phyloP scores from a whole-genome alignment of 2,329 filamentous ascomycete genomes.

The Xylariales sp. region DNA sequence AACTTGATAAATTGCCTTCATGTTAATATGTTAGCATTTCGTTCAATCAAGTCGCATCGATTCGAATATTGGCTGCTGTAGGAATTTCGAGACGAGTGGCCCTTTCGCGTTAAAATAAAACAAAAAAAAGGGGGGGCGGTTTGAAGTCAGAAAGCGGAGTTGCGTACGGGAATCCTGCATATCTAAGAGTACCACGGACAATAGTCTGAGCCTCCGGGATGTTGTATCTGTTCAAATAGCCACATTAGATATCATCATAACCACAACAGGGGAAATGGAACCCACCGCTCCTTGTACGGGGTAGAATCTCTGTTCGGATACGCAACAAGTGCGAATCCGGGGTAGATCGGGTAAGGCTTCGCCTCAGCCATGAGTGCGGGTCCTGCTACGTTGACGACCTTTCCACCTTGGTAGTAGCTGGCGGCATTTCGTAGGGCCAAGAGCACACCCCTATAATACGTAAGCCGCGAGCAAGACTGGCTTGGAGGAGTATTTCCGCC shows the following conservation, averaged over 20 bases:
- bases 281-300: slow-evolving; percentile 78
- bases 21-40: slow-evolving; percentile 11
- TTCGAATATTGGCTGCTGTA: background rate
- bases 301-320: slow-evolving; percentile 95
- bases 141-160: background rate
- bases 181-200: slow-evolving; percentile 82
- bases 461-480: slow-evolving; percentile 2
- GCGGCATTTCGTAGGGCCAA: slow-evolving; percentile 89
- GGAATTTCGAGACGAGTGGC: background rate
- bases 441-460: slow-evolving; percentile 75
- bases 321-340: slow-evolving; percentile 82
- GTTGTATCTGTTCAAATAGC: slow-evolving; percentile 64
- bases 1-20: slow-evolving; percentile 79
- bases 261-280: background rate
- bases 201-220: slow-evolving; percentile 93
- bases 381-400: slow-evolving; percentile 71
- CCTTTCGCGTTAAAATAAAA: background rate
- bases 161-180: slow-evolving; percentile 79
- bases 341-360: slow-evolving; percentile 92
- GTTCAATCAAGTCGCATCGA: background rate
- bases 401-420: slow-evolving; percentile 82
- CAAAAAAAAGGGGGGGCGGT: background rate
- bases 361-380: slow-evolving; percentile 75
- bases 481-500: too few relatives aligned
- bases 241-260: slow-evolving; percentile 5